phyloP scores from a whole-genome alignment of 2,329 filamentous ascomycete species.

The Chrysoporthe puriensis region DNA sequence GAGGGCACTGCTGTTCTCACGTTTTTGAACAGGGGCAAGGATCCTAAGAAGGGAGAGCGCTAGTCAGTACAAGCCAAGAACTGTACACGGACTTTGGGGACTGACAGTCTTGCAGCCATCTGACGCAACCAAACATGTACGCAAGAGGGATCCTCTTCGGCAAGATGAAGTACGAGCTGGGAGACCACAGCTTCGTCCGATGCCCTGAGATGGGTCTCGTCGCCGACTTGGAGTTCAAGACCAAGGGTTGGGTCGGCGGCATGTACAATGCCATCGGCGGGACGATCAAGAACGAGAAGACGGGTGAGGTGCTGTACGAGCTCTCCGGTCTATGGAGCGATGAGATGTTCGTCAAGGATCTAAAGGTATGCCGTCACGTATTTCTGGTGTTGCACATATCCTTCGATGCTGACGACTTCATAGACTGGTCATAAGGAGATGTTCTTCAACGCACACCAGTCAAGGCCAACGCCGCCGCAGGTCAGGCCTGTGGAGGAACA shows the following conservation, averaged over 20 bases:
- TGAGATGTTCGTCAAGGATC: conserved; percentile 89
- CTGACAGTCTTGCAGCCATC: conserved; percentile 61
- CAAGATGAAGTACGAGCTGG: conserved; percentile 99
- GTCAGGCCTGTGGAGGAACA: conserved; percentile 84
- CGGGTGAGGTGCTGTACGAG: conserved; percentile 86
- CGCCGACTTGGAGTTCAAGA: conserved; percentile 97
- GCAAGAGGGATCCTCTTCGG: conserved; percentile 95
- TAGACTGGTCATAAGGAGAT: conserved; percentile 88
- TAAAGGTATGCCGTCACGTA: conserved; percentile 60
- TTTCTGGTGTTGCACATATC: background rate
- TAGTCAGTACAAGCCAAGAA: conserved; percentile 65
- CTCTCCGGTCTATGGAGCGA: conserved; percentile 91
- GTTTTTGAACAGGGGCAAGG: conserved; percentile 75
- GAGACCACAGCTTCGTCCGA: conserved; percentile 89
- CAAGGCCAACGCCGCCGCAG: conserved; percentile 74
- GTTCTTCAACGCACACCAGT: conserved; percentile 82
- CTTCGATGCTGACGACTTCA: conserved; percentile 24
- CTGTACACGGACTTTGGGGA: conserved; percentile 30
- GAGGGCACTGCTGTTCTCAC: conserved; percentile 90
- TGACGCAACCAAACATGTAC: conserved; percentile 99
- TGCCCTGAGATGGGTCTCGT: conserved; percentile 86
- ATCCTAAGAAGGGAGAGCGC: conserved; percentile 72
- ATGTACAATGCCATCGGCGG: conserved; percentile 97
- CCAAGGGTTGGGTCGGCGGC: conserved; percentile 94
- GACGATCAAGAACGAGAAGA: conserved; percentile 83